Evolutionary conservation across 106 monocot genomes (phyloP).

Genomic region (Apostasia shenzhenica): DNA sequence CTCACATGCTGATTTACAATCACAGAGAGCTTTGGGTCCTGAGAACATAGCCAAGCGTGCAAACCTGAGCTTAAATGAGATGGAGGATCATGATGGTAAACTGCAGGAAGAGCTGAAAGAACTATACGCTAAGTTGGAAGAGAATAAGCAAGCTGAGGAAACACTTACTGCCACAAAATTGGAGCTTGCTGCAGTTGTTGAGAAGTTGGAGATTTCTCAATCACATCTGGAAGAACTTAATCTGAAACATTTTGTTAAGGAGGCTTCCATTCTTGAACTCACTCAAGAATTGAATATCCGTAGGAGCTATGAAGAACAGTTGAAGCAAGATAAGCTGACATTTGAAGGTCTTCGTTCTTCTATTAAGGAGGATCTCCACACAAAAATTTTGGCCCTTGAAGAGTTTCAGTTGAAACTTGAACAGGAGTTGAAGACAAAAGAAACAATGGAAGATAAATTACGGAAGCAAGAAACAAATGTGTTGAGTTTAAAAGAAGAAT

Average conservation of each 20-base stretch:
- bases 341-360: constrained; percentile 40
- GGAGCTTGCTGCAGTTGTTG: constrained; percentile 33
- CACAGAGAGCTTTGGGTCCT: constrained; percentile 43
- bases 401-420: constrained; percentile 36
- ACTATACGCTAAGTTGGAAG: constrained; percentile 24
- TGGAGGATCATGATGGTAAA: constrained; percentile 37
- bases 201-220: constrained; percentile 42
- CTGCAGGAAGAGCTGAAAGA: constrained; percentile 44
- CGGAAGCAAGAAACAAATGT: constrained; percentile 31
- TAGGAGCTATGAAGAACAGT: constrained; percentile 50
- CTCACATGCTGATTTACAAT: constrained; percentile 35
- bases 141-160: constrained; percentile 48
- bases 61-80: constrained; percentile 33
- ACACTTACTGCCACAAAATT: constrained; percentile 21
- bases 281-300: constrained; percentile 36
- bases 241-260: constrained; percentile 39
- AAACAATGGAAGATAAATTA: constrained; percentile 32
- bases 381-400: constrained; percentile 31
- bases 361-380: constrained; percentile 40
- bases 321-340: constrained; percentile 37
- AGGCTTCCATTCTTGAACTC: constrained; percentile 38
- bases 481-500: constrained; percentile 42
- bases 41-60: constrained; percentile 40
- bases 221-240: constrained; percentile 53
- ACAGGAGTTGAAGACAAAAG: constrained; percentile 37